Conservation (phyloP, 768 basidiomycete genomes). For the Cyclocybe cylindracea region DNA sequence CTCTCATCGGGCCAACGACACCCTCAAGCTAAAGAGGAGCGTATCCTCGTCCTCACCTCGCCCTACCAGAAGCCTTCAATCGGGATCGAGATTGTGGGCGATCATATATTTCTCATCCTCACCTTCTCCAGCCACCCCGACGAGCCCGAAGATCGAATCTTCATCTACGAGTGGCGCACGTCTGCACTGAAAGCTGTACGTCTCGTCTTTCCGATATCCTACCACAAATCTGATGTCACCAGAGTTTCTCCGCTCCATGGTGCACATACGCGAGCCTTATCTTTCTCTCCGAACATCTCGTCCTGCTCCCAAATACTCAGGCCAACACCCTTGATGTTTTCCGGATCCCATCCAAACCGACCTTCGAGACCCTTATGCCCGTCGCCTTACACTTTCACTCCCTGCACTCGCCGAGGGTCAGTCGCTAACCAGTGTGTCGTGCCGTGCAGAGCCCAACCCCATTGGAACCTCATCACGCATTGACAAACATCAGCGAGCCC, state of each 20-base stretch:
- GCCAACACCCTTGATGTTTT: conserved; percentile 35
- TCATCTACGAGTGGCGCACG: conserved; percentile 45
- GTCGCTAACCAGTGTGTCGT: conserved; percentile 26
- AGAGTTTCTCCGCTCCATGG: conserved; percentile 20
- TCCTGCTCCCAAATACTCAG: conserved; percentile 34
- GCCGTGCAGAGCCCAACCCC: conserved; percentile 45
- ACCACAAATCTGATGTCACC: not conserved
- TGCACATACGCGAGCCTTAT: conserved; percentile 30
- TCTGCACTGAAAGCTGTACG: conserved; percentile 36
- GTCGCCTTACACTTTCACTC: conserved; percentile 25
- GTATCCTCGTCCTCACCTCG: conserved; percentile 28
- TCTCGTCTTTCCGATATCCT: not conserved
- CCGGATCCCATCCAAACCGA: conserved; percentile 25
- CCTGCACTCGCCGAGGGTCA: conserved; percentile 27
- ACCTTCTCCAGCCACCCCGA: conserved; percentile 18
- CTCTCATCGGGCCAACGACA: conserved; percentile 39
- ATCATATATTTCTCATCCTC: conserved; percentile 40
- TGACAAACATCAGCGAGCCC: not conserved
- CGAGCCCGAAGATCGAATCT: conserved; percentile 30
- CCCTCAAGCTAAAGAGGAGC: conserved; percentile 29
- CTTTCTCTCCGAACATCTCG: conserved; percentile 32
- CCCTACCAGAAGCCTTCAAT: conserved; percentile 28
- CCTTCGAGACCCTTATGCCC: conserved; percentile 15
- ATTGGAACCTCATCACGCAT: conserved; percentile 15
- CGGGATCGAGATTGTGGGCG: conserved; percentile 48